These are phyloP conservation scores for Glaciozyma martinii DNA, from an alignment of 768 basidiomycete genomes.

Conservation along the genomic window DNA sequence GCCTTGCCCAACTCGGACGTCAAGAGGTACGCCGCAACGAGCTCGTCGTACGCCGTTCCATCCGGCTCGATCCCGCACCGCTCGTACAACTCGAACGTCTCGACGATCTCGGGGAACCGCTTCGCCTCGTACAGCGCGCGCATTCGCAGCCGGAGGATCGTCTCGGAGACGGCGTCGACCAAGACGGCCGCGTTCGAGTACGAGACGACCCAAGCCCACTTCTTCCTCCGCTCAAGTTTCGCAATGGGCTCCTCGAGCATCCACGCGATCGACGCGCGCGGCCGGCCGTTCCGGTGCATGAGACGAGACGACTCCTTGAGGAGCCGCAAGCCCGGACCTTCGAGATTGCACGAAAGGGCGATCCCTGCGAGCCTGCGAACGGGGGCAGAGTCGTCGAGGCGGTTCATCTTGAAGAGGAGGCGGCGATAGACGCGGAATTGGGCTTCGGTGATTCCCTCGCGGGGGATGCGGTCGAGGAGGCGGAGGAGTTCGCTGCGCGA, in stretches of 20 bases:
- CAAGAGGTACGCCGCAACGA: slow-evolving; percentile 10
- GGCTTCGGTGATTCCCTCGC: not conserved
- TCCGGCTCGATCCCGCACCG: not conserved
- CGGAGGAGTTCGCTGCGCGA: not conserved
- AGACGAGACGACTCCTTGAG: not conserved
- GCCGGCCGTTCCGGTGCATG: not conserved
- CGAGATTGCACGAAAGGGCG: not conserved
- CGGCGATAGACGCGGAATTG: not conserved
- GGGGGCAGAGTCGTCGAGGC: slow-evolving; percentile 4
- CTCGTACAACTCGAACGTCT: slow-evolving; percentile 4
- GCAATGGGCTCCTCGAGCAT: not conserved
- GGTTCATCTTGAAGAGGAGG: not conserved
- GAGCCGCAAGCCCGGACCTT: slow-evolving; percentile 2
- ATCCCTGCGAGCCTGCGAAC: not conserved
- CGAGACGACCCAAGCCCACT: slow-evolving; percentile 1
- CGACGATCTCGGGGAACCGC: slow-evolving; percentile 5
- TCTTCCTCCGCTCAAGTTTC: not conserved
- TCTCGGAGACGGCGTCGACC: not conserved
- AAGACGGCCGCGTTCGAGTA: slow-evolving; percentile 9
- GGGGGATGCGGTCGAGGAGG: not conserved
- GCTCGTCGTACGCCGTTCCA: slow-evolving; percentile 14
- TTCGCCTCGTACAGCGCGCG: slow-evolving; percentile 9
- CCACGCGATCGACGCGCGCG: not conserved
- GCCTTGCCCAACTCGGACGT: slow-evolving; percentile 9
- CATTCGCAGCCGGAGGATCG: slow-evolving; percentile 5